These are phyloP conservation scores for Pyricularia sp. DNA, from an alignment of 2,329 filamentous ascomycete genomes.

Conservation along the genomic window DNA sequence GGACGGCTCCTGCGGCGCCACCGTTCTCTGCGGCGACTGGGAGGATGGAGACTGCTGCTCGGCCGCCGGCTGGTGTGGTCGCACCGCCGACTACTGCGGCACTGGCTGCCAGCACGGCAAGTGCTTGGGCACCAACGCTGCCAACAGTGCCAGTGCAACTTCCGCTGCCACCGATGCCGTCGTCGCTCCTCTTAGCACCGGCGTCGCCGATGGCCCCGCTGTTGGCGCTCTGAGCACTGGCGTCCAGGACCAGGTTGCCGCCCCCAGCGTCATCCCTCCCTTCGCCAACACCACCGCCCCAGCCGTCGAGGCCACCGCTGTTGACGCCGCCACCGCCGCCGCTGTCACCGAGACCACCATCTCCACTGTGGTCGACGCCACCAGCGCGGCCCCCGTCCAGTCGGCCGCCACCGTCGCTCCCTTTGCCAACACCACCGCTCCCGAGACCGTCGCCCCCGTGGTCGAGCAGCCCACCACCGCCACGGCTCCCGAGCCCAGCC, in stretches of 20 bases:
- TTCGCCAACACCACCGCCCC: background rate
- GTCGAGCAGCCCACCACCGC: background rate
- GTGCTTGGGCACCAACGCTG: background rate
- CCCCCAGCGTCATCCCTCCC: background rate
- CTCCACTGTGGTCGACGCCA: background rate
- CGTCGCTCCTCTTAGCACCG: background rate
- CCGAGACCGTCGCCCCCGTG: background rate
- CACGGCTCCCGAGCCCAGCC: background rate
- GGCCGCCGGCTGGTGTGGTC: constrained; percentile 22
- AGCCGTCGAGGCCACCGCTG: background rate
- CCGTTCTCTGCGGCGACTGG: constrained; percentile 1
- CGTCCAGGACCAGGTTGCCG: background rate
- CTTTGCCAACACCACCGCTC: background rate
- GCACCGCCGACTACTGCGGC: constrained; percentile 19
- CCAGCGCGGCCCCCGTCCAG: background rate
- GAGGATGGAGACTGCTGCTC: constrained; percentile 19
- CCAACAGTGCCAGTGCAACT: background rate
- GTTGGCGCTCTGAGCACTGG: background rate
- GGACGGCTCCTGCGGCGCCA: background rate
- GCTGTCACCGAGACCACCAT: background rate
- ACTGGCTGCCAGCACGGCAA: constrained; percentile 13
- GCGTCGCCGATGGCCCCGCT: background rate
- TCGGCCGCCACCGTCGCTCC: background rate
- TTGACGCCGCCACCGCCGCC: background rate
- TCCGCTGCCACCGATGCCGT: background rate